Conservation (phyloP, 108 stramenopile genomes). For the Chaetoceros tenuissimus region DNA sequence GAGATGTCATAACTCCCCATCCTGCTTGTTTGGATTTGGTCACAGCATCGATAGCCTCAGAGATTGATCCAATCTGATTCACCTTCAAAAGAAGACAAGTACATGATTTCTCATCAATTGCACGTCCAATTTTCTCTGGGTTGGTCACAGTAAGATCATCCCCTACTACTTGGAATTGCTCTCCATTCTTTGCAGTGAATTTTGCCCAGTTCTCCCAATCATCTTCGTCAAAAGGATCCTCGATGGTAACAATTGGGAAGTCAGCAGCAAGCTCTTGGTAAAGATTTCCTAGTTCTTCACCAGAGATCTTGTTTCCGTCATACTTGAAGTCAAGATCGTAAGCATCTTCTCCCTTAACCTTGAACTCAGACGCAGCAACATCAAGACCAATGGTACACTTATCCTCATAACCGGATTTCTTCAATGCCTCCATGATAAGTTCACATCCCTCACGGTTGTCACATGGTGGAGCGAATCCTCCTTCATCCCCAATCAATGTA, state of each 20-base stretch:
- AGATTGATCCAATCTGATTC: conserved; percentile 99
- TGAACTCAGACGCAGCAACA: conserved; percentile 98
- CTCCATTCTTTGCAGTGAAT: conserved; percentile 82
- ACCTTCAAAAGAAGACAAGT: conserved; percentile 99
- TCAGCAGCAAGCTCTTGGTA: conserved; percentile 86
- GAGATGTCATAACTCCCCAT: conserved; percentile 99
- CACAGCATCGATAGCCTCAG: conserved; percentile 98
- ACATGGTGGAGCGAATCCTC: conserved; percentile 98
- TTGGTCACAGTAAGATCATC: conserved; percentile 99
- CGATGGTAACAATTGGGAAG: conserved; percentile 98
- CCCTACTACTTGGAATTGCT: conserved; percentile 94
- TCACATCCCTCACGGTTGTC: conserved; percentile 88
- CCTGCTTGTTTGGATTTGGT: conserved; percentile 96
- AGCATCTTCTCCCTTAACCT: conserved; percentile 82
- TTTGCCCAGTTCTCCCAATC: conserved; percentile 97
- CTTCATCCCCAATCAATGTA: conserved; percentile 98
- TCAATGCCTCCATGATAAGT: conserved; percentile 97
- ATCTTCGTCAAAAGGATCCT: conserved; percentile 99
- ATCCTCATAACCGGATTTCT: conserved; percentile 90
- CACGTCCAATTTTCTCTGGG: conserved; percentile 91
- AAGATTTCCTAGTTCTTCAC: conserved; percentile 90
- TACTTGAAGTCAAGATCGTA: conserved; percentile 99
- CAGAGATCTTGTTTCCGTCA: conserved; percentile 71
- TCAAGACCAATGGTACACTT: conserved; percentile 96
- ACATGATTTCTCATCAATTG: conserved; percentile 83